Evolutionary conservation across 2,329 filamentous ascomycete genomes (phyloP), one percentile per base, ranked within the genome.

Genomic region (Stachybotrys chlorohalonatus): DNA sequence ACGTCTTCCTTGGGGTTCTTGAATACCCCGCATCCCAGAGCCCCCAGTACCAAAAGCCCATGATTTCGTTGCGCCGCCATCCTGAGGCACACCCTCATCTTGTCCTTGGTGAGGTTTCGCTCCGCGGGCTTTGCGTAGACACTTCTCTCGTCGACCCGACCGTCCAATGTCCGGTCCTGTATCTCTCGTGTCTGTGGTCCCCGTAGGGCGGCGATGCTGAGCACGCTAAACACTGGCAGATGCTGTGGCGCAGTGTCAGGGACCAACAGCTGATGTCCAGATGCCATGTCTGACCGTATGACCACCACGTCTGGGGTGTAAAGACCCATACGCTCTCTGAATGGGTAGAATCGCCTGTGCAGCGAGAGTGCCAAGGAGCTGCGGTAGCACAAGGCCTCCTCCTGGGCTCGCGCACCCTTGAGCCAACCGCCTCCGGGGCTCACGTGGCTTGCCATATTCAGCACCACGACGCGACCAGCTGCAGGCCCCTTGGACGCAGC

Each of bases 11-110:
- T 74, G 8, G 86, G 86, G 64, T 89, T 87, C 0, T 60, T 61
- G 64, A 87, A 88, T 0, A 79, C 84, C 4, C 86, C 86, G 60
- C 86, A 90, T 0, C 86, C 86, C 52, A 90, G 64, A 0, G 86
- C 85, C 0, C 86, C 86, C 1, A 90, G 73, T 6, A 90, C 81
- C 8, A 90, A 68, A 59, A 77, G 73, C 24, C 76, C 72, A 61
- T 87, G 83, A 1, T 74, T 74, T 31, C 79, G 73, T 5, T 64
- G 64, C n/a, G 77, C 84, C 2, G 84, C 82, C 54, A 84, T 77
- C 5, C 85, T 74, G 52, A 89, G 67, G 16, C 77, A 74, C 16
- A 85, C 64, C 24, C 83, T 71, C 73, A 89, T 87, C 66, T 87
- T 87, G 49, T 76, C 70, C 66, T 81, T 82, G 61, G 79, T 86